Base-by-base conservation (phyloP, 164 flowering plant genomes). In the Houttuynia cordata region DNA sequence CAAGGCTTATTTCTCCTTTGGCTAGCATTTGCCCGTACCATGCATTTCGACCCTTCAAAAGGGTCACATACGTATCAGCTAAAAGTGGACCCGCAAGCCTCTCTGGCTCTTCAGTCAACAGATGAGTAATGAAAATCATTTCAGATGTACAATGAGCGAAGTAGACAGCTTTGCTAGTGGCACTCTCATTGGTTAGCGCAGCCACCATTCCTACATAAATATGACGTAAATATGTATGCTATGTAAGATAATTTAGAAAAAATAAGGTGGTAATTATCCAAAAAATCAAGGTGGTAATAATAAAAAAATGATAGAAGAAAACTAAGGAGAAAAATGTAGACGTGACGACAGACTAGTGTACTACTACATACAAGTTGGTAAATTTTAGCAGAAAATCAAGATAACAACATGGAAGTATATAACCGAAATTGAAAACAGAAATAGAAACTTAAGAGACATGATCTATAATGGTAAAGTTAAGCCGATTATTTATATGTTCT, bases 111-210 rank as follows among this genome's bases (percentile, higher is more conserved):
- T 85, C 87, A 0, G 96, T 71, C 75, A 87, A 63, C 61, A 85
- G 73, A 74, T 87, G 91, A 60, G 96, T 87, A 41, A 87, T 87
- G 51, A 85, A 87, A 63, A 85, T 87, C 96, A 87, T 87, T 77
- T 87, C 96, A 23, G 97, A 91, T 65, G 97, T 91, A 71, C 97
- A 91, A 61, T 86, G 97, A 22, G 97, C 96, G 78, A 91, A 91
- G 74, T 91, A 88, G 17, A 91, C 96, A 22, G 97, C 81, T 73
- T 91, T 88, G 81, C 96, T 91, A 24, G 97, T 91, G 55, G 97
- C 97, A 75, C 96, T 91, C 76, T 91, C 97, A 57, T 91, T 91
- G 41, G 97, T 91, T 45, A 91, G 76, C 63, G 94, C 87, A 17
- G 94, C 97, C 51, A 91, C 82, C 94, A 91, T 91, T 69, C 96